Evolutionary conservation across 1,284 basidiomycete genomes (phyloP), one percentile per base, ranked within the genome.

Genomic region (Cryptococcus sp.): DNA sequence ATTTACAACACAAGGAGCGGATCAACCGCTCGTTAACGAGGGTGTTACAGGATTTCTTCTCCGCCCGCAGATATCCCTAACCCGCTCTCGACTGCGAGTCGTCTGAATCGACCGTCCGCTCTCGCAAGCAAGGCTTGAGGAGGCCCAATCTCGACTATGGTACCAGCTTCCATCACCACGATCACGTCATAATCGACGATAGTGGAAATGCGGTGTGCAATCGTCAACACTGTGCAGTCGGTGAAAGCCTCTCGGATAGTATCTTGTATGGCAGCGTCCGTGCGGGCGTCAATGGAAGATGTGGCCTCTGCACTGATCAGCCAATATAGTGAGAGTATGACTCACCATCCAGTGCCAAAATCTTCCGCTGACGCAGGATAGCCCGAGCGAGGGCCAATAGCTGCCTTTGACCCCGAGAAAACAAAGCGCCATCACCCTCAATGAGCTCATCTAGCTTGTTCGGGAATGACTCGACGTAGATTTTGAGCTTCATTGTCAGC

Each of bases 361-460:
- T 78, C 26, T 72, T 66, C 22, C 65, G 61, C 37, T 73, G 68
- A 17, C 66, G 62, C 7, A 71, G 73, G 48, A 83, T 70, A 5
- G 80, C 81, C 16, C 81, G 74, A 1, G 81, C 81, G 11, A 82
- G 70, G 3, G 81, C 79, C 0, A 82, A 68, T 3, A 82, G 74
- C 63, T 82, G 81, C 11, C 80, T 70, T 62, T 82, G 81, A 11
- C 80, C 80, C 0, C 78, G 49, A 6, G 60, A 86, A 55, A 81
- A 78, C 62, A 86, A 54, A 11, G 59, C 60, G 19, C 67, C 68
- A 19, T 80, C 80, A 53, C 79, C 79, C 39, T 74, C 72, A 7
- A 82, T 78, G 7, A 64, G 47, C 55, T 77, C 76, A 50, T 80
- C 76, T 26, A 81, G 66, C 52, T 62, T 59, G 29, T 29, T 50